These are phyloP conservation scores for Sphagnurus paluster DNA, from an alignment of 1,284 basidiomycete species.

Conservation along the genomic window DNA sequence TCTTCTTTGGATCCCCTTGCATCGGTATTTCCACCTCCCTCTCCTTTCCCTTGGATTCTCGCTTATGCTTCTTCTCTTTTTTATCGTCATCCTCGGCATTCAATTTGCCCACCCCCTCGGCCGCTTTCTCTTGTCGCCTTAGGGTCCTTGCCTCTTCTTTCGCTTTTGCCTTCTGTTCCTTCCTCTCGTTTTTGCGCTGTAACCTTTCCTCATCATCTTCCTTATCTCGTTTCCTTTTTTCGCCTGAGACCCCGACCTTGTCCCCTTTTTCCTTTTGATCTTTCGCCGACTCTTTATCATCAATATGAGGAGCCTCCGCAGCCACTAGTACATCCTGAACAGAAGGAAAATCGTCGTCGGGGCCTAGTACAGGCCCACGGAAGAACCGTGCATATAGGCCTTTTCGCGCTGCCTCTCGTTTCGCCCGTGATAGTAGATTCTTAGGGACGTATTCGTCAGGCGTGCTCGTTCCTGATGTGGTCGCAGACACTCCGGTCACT, in stretches of 20 bases:
- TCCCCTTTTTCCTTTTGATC: conserved; percentile 17
- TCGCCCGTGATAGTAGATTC: conserved; percentile 64
- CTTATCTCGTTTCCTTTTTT: conserved; percentile 22
- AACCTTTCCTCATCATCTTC: conserved; percentile 3
- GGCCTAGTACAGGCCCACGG: conserved; percentile 65
- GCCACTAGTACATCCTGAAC: too few species aligned
- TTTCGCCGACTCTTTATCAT: conserved; percentile 12
- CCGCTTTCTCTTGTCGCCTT: conserved; percentile 1
- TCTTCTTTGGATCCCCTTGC: too few species aligned
- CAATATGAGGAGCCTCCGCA: too few species aligned
- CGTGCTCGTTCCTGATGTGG: conserved; percentile 48
- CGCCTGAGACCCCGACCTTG: conserved; percentile 17
- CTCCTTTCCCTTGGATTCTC: conserved; percentile 1
- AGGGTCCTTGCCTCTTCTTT: conserved; percentile 17
- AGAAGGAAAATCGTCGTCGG: conserved; percentile 32
- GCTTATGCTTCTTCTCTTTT: conserved; percentile 15
- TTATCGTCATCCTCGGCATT: conserved; percentile 13
- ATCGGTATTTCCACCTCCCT: neutral
- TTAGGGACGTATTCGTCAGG: conserved; percentile 41
- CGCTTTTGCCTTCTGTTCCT: conserved; percentile 17
- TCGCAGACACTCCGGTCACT: conserved; percentile 45
- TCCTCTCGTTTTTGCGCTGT: conserved; percentile 11
- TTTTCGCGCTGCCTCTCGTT: conserved; percentile 74
- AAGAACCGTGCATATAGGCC: conserved; percentile 82
- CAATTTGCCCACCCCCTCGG: conserved; percentile 10